Evolutionary conservation across 1,284 basidiomycete species (phyloP), one percentile per base, ranked within the genome.

Genomic region (Cutaneotrichosporon sp.): DNA sequence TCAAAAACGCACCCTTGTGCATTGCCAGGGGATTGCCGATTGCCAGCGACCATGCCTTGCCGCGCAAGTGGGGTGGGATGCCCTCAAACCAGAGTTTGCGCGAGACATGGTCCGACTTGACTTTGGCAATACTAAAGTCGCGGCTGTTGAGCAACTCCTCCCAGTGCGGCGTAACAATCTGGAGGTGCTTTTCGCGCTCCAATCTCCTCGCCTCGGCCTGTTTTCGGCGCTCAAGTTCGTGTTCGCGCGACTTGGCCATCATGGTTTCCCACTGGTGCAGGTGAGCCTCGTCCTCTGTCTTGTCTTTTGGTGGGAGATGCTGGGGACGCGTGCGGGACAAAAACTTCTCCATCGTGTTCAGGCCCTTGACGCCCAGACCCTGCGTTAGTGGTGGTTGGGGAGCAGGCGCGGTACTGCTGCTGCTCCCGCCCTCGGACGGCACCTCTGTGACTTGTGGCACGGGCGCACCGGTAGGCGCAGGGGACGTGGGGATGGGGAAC

Each of bases 51-150:
- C 94, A 98, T 73, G 97, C 83, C 4, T 81, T 77, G 1, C 89
- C 88, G 39, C 94, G 81, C 50, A 94, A 76, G 69, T 88, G 87
- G 0, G 85, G 83, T 0, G 94, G 94, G 49, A 93, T 86, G 8
- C 94, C 94, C 42, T 83, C 81, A 85, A 92, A 94, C 94, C 94
- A 98, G 15, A 97, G 66, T 63, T 80, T 81, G 39, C 87, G 80
- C 48, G 94, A 75, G 1, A 72, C 73, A 0, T 81, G 44, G 56
- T 73, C 64, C 1, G 36, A 49, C n/a, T 52, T 56, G 30, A 69
- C 55, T 38, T 57, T 68, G 4, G 26, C 45, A n/a, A 54, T 57
- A 15, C 46, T 58, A 45, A 67, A 70, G 3, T 61, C 65, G 4
- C 54, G 55, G 26, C 55, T 58, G 15, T 47, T 49, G 23, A 76